Conservation (phyloP, 768 basidiomycete species). For the Suillus cothurnatus region DNA sequence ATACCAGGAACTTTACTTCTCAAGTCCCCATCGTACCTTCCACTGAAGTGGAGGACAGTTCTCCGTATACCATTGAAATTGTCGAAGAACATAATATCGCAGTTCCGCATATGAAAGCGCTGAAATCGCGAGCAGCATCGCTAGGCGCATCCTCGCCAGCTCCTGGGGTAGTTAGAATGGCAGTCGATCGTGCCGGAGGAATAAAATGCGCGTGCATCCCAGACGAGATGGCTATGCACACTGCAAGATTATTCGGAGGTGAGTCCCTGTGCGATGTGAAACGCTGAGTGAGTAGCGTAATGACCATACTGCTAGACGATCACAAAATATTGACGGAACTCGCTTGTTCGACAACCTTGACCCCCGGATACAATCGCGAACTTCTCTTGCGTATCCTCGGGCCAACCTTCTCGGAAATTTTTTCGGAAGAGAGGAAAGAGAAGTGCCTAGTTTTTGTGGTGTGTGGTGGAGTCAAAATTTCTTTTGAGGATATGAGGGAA, state of each 20-base stretch:
- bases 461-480: conserved; percentile 68
- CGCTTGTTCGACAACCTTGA: conserved; percentile 70
- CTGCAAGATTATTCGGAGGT: conserved; percentile 61
- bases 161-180: conserved; percentile 62
- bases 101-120: conserved; percentile 55
- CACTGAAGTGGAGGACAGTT: conserved; percentile 23
- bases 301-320: conserved; percentile 49
- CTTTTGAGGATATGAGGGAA: conserved; percentile 51
- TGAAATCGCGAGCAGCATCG: conserved; percentile 70
- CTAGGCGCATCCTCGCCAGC: conserved; percentile 71
- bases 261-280: conserved; percentile 18
- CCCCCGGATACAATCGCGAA: conserved; percentile 59
- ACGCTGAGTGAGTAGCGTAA: not conserved
- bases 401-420: conserved; percentile 22
- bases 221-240: conserved; percentile 70
- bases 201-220: conserved; percentile 63
- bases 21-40: conserved; percentile 34
- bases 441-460: conserved; percentile 64
- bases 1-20: conserved; percentile 37
- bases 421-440: conserved; percentile 25
- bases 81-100: conserved; percentile 48
- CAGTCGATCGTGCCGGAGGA: conserved; percentile 57
- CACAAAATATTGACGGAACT: conserved; percentile 77
- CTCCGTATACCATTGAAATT: conserved; percentile 44
- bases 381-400: conserved; percentile 50